Evolutionary conservation across 139 green algal genomes (phyloP).

Genomic region (Astrephomene gubernaculifera): DNA sequence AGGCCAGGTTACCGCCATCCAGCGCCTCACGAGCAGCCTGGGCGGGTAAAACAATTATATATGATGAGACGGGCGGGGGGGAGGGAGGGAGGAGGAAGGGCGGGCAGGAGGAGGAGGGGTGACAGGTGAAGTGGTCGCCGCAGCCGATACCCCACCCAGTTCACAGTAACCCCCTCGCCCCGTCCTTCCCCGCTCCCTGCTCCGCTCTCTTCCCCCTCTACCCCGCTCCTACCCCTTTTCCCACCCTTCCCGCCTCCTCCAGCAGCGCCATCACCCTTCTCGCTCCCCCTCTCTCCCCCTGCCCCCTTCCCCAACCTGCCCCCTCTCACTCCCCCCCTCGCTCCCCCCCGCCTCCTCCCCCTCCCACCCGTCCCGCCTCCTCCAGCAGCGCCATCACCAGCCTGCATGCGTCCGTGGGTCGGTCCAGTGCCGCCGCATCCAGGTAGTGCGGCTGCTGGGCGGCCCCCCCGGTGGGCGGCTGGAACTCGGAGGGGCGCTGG

Average conservation of each 20-base stretch:
- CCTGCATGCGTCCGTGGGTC: constrained; percentile 68
- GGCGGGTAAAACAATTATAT: too few relatives aligned
- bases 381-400: constrained; percentile 57
- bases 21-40: constrained; percentile 37
- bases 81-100: background rate
- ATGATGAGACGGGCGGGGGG: background rate
- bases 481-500: constrained; percentile 72
- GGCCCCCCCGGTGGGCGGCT: constrained; percentile 54
- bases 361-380: constrained; percentile 5
- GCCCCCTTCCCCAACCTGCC: background rate
- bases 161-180: too few relatives aligned
- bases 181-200: too few relatives aligned
- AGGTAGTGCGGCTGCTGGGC: too few relatives aligned
- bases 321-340: background rate
- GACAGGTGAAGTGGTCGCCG: too few relatives aligned
- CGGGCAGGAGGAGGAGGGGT: background rate
- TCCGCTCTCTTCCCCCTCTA: background rate
- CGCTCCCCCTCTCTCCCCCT: background rate
- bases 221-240: too few relatives aligned
- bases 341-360: background rate
- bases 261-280: background rate
- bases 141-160: too few relatives aligned
- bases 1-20: constrained; percentile 64
- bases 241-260: background rate
- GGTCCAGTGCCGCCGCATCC: constrained; percentile 56